Evolutionary conservation across 352 stramenopile genomes (phyloP).

Genomic region (Pythium utonaiense): DNA sequence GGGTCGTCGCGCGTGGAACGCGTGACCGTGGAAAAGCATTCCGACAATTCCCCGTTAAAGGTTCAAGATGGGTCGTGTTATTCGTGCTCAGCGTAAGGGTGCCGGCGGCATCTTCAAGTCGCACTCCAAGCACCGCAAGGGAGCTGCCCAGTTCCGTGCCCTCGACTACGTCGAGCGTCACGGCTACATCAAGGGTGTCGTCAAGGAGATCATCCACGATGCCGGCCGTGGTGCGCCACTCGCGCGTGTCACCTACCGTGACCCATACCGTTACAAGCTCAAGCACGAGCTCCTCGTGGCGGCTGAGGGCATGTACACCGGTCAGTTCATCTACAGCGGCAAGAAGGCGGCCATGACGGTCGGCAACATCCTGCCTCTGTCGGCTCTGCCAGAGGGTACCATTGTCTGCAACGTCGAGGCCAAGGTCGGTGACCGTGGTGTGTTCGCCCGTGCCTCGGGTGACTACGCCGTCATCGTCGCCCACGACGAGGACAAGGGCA

Average conservation of each 20-base stretch:
- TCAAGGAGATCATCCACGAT: conserved; percentile 99
- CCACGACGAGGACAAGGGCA: conserved; percentile 98
- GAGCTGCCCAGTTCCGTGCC: conserved; percentile 62
- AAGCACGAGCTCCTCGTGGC: conserved; percentile 96
- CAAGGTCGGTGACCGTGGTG: conserved; percentile 94
- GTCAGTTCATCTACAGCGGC: conserved; percentile 98
- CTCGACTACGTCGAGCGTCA: conserved; percentile 92
- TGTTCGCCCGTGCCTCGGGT: conserved; percentile 95
- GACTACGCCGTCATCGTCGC: conserved; percentile 98
- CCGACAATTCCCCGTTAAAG: conserved; percentile 74
- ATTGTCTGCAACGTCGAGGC: conserved; percentile 99
- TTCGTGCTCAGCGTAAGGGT: conserved; percentile 88
- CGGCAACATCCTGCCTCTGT: conserved; percentile 97
- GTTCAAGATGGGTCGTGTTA: conserved; percentile 82
- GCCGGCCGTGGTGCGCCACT: conserved; percentile 96
- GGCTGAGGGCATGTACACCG: conserved; percentile 98
- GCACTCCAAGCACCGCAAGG: conserved; percentile 80
- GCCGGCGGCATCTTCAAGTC: conserved; percentile 82
- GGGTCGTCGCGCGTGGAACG: no score
- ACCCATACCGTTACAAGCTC: conserved; percentile 89
- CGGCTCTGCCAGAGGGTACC: conserved; percentile 96
- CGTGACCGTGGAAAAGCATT: conserved; percentile 29
- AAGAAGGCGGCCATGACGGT: conserved; percentile 95
- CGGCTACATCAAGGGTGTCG: conserved; percentile 98
- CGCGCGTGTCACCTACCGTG: conserved; percentile 92